Evolutionary conservation across 2,329 filamentous ascomycete species (phyloP), one percentile per base, ranked within the genome.

Genomic region (Aspergillus sergii): DNA sequence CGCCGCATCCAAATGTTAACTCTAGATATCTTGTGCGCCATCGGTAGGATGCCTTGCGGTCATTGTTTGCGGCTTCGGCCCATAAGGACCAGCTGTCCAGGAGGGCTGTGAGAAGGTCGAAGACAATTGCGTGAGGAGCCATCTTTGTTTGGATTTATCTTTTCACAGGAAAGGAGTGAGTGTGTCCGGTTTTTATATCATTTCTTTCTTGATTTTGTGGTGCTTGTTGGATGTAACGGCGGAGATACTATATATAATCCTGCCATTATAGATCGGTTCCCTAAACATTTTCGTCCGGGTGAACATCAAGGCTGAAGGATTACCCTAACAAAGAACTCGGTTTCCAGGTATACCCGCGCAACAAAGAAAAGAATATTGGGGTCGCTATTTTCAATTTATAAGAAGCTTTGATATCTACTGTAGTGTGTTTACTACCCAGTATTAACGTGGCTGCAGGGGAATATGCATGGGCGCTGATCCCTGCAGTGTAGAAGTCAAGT

Each of bases 61-160:
- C 30, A 11, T 53, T 39, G 23, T 41, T 32, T 2, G 59, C 59
- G 30, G 59, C 51, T 21, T 50, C 36, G 39, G 51, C 28, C 59
- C 59, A 60, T 19, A 57, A 30, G 4, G 36, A 34, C 59, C 59
- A 60, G 19, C 59, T 60, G 46, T 58, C 60, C 7, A 58, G 21
- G 23, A 62, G 60, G 55, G 60, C 60, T 7, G 60, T 60, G 4
- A 60, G 41, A 26, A 60, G 50, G 12, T 51, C 58, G 55, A 62
- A 58, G 8, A 62, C 36, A 1, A 62, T 34, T n/a, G 30, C 59
- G 9, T 28, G 26, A 0, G 59, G 59, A 9, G 28, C 26, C 53
- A 57, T 60, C 8, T 41, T 19, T 32, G 21, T 16, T 39, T 23
- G 1, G 19, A 43, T n/a, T 46, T 21, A 5, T 10, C 5, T 21